Evolutionary conservation across 441 rosid species (phyloP).

Genomic region (Jatropha multifida): DNA sequence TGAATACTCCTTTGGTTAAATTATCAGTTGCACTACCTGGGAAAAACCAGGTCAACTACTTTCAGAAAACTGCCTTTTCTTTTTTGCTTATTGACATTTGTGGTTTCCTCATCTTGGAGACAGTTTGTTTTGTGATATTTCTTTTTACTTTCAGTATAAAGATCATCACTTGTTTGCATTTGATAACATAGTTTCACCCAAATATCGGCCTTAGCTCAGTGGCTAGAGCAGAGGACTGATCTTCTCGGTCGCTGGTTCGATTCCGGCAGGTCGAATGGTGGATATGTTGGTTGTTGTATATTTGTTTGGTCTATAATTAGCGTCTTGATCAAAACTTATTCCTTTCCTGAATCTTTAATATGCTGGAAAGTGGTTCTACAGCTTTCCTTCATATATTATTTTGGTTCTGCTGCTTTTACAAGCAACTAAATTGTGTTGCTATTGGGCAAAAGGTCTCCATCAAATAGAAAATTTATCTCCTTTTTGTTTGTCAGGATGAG

Average conservation of each 20-base stretch:
- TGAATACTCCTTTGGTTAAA: neutral
- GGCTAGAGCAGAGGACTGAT: conserved; percentile 38
- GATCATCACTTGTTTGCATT: conserved; percentile 15
- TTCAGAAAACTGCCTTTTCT: neutral
- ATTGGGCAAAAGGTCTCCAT: neutral
- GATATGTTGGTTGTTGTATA: neutral
- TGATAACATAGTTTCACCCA: conserved; percentile 2
- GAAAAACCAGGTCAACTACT: neutral
- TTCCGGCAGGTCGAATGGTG: conserved; percentile 28
- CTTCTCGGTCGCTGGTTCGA: conserved; percentile 32
- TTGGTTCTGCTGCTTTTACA: neutral
- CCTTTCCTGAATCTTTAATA: neutral
- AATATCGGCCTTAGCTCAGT: conserved; percentile 38
- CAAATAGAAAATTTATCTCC: neutral
- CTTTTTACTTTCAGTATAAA: conserved; percentile 9
- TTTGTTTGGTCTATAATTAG: neutral
- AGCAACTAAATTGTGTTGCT: neutral
- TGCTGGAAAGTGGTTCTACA: neutral
- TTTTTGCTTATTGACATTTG: neutral
- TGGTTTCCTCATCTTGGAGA: conserved; percentile 1
- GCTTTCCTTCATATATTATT: neutral
- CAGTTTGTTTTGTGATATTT: conserved; percentile 6
- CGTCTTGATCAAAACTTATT: neutral
- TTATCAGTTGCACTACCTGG: neutral
- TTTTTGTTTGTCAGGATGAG: neutral